Evolutionary conservation across 177 flowering plant genomes (phyloP).

Genomic region (Telopea speciosissima): DNA sequence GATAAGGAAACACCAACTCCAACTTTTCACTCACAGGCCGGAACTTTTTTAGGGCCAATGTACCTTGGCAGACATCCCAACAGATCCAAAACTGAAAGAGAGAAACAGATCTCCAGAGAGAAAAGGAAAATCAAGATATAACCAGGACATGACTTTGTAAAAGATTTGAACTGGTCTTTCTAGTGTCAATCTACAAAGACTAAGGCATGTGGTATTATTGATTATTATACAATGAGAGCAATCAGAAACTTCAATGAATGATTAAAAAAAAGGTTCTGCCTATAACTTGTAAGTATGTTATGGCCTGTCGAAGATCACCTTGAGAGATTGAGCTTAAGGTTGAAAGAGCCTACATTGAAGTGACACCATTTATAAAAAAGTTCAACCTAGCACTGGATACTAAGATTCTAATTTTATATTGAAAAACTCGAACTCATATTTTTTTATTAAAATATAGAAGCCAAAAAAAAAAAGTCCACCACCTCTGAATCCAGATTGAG

Average conservation of each 20-base stretch:
- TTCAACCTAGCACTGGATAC: background rate
- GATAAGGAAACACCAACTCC: background rate
- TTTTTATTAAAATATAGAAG: too few relatives aligned
- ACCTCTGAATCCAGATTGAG: conserved; percentile 80
- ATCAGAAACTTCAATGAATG: too few relatives aligned
- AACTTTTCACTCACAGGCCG: background rate
- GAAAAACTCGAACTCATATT: background rate
- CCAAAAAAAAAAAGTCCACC: background rate
- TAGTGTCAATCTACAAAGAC: background rate
- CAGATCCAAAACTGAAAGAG: background rate
- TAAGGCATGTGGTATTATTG: background rate
- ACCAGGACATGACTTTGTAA: background rate
- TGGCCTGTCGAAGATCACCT: conserved; percentile 97
- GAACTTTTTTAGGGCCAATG: background rate
- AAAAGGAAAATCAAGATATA: background rate
- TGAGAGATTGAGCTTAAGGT: conserved; percentile 87
- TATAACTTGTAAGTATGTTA: conserved; percentile 84
- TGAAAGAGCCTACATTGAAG: conserved; percentile 69
- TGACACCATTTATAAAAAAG: conserved; percentile 5
- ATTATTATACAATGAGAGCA: background rate
- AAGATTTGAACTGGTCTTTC: background rate
- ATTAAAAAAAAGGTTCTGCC: background rate
- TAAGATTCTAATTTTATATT: background rate
- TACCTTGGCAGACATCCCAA: background rate
- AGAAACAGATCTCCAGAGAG: background rate